phyloP scores from a whole-genome alignment of 805 yeast species.

The Ogataea siamensis region DNA sequence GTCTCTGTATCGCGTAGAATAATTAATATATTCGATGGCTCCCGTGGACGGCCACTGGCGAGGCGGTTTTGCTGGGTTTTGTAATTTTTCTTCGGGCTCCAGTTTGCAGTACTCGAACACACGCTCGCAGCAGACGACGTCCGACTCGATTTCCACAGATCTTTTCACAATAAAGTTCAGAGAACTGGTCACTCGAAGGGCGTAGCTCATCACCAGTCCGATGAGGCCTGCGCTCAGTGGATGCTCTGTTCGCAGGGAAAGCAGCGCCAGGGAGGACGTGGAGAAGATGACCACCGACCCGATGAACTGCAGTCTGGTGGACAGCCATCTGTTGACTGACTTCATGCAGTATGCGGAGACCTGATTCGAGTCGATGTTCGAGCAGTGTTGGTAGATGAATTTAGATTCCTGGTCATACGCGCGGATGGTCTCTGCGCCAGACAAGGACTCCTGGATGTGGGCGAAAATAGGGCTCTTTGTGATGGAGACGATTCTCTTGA shows the following conservation, averaged over 20 bases:
- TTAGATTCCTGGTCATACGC: constrained; percentile 71
- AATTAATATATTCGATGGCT: constrained; percentile 45
- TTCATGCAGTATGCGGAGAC: constrained; percentile 48
- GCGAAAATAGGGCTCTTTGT: constrained; percentile 78
- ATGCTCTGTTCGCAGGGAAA: constrained; percentile 36
- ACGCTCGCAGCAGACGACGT: constrained; percentile 84
- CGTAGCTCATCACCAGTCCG: constrained; percentile 64
- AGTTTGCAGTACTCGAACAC: constrained; percentile 83
- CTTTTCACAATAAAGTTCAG: constrained; percentile 57
- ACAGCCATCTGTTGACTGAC: constrained; percentile 63
- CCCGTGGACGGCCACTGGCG: constrained; percentile 57
- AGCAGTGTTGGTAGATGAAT: constrained; percentile 54
- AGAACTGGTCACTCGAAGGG: constrained; percentile 53
- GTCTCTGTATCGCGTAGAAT: constrained; percentile 57
- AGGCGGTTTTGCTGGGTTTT: constrained; percentile 39
- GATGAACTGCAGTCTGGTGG: constrained; percentile 58
- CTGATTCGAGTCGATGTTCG: constrained; percentile 48
- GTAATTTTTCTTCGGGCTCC: constrained; percentile 58
- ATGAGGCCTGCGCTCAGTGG: constrained; percentile 58
- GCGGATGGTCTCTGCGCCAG: constrained; percentile 73
- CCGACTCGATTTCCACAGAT: constrained; percentile 63
- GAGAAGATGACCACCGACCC: constrained; percentile 55
- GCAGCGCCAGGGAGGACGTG: constrained; percentile 47
- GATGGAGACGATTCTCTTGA: constrained; percentile 68
- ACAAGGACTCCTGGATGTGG: constrained; percentile 75